Evolutionary conservation across 2,329 filamentous ascomycete species (phyloP).

Genomic region (Trichoderma citrinoviride): DNA sequence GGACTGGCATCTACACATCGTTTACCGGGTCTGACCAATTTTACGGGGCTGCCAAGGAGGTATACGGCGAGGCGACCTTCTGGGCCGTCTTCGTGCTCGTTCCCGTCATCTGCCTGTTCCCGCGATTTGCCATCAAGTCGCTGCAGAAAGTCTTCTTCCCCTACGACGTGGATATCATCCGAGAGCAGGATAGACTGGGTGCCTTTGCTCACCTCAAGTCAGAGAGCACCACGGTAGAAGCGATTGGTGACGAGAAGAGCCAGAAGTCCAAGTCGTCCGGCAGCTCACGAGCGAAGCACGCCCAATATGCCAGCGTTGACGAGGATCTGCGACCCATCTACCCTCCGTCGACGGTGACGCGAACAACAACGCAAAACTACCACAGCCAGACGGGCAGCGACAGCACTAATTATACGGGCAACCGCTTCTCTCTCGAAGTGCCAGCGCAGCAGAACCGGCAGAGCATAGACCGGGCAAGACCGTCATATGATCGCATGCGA

Average conservation of each 20-base stretch:
- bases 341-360: conserved; percentile 81
- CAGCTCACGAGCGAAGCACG: conserved; percentile 55
- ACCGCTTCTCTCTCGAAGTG: conserved; percentile 53
- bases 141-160: conserved; percentile 94
- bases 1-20: conserved; percentile 81
- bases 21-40: conserved; percentile 53
- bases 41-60: conserved; percentile 73
- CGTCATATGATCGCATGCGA: conserved; percentile 84
- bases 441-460: conserved; percentile 41
- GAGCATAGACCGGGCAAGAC: conserved; percentile 67
- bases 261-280: conserved; percentile 57
- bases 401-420: conserved; percentile 81
- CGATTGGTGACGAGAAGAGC: conserved; percentile 39
- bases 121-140: conserved; percentile 81
- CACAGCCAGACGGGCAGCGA: conserved; percentile 90
- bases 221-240: conserved; percentile 35
- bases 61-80: conserved; percentile 79
- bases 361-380: conserved; percentile 69
- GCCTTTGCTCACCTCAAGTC: conserved; percentile 68
- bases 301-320: conserved; percentile 63
- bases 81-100: conserved; percentile 82
- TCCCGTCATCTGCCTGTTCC: conserved; percentile 77
- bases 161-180: conserved; percentile 90
- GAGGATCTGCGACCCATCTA: conserved; percentile 93
- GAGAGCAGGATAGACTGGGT: conserved; percentile 83